These are phyloP conservation scores for Amaranthus cruentus DNA, from an alignment of 148 eudicot species.

Conservation along the genomic window DNA sequence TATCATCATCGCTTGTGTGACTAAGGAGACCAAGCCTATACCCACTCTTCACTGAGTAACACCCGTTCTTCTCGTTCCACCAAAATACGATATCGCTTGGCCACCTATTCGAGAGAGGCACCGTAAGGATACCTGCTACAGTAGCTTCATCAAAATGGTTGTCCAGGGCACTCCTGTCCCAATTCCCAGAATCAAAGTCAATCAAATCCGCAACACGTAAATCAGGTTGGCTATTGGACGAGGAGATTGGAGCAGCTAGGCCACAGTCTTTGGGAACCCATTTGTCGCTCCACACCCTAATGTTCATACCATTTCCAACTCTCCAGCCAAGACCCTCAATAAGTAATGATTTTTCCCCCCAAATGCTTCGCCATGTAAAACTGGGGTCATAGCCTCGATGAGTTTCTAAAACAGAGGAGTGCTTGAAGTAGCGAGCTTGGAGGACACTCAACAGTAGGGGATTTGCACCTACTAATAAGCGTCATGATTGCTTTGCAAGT, in stretches of 20 bases:
- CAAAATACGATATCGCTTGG: no score
- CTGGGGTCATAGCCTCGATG: neutral
- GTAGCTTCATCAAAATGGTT: no score
- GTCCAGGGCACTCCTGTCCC: no score
- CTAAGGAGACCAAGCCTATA: no score
- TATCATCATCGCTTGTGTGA: no score
- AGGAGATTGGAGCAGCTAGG: neutral
- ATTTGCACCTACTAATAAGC: neutral
- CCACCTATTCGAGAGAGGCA: no score
- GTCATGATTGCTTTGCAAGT: neutral
- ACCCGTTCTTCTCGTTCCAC: no score
- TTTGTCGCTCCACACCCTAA: neutral
- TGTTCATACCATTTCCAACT: neutral
- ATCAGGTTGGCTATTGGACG: no score
- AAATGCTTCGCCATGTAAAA: neutral
- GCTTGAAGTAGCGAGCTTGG: neutral
- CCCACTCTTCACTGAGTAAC: no score
- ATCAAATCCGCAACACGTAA: no score
- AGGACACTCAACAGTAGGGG: neutral
- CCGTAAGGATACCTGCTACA: no score
- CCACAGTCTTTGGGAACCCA: neutral
- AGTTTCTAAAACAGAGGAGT: neutral
- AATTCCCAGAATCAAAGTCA: no score
- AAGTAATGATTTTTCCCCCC: neutral
- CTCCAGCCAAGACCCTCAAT: neutral